phyloP scores from a whole-genome alignment of 129 eudicot species.

The Heracleum sosnowskyi region DNA sequence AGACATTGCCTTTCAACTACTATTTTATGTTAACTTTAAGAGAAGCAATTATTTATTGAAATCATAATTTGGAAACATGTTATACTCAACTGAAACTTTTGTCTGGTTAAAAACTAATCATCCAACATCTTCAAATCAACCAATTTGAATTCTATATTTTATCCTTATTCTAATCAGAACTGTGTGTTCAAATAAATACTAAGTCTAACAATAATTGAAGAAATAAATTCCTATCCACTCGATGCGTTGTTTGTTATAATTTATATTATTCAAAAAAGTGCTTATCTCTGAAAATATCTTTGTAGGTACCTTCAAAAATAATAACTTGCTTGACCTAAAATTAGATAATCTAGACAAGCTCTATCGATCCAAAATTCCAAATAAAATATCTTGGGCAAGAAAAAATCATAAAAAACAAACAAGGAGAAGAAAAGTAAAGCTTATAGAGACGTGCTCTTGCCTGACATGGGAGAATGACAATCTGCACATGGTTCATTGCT shows the following conservation, averaged over 20 bases:
- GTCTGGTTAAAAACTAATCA: not conserved
- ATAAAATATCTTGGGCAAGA: not conserved
- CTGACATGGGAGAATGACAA: conserved; percentile 15
- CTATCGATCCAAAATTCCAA: not conserved
- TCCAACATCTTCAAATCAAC: not conserved
- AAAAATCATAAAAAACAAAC: not conserved
- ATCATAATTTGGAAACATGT: not conserved
- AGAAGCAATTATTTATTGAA: not conserved
- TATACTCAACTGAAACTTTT: not conserved
- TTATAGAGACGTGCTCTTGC: conserved; percentile 18
- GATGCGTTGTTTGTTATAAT: not conserved
- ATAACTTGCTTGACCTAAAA: not conserved
- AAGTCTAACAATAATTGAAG: not conserved
- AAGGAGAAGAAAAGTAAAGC: not conserved
- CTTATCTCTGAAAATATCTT: not conserved
- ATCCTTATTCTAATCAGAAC: not conserved
- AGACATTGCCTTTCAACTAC: not conserved
- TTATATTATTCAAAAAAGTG: not conserved
- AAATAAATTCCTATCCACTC: not conserved
- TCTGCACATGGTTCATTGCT: conserved; percentile 4
- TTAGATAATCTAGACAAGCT: not conserved
- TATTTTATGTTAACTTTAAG: not conserved
- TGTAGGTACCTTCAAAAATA: not conserved
- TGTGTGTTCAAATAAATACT: not conserved
- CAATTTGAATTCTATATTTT: not conserved